Evolutionary conservation across 208 protist species (phyloP).

Genomic region (Leptomonas seymouri): DNA sequence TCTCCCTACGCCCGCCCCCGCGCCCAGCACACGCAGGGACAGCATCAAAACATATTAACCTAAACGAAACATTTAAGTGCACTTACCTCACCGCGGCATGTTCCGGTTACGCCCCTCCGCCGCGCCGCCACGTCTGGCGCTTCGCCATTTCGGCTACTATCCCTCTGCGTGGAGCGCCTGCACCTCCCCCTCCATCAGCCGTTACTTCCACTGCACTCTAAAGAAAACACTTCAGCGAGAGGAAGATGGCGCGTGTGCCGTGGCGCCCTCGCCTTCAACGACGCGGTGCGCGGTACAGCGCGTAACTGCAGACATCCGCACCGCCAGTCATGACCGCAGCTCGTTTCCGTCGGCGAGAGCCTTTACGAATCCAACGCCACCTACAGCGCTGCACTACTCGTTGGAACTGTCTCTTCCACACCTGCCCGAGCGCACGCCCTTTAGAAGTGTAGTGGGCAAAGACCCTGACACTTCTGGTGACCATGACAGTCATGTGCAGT

Average conservation of each 20-base stretch:
- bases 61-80: too few relatives aligned
- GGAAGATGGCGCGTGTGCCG: not conserved
- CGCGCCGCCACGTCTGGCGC: not conserved
- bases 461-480: not conserved
- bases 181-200: constrained; percentile 12
- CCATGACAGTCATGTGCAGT: not conserved
- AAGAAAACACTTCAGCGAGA: constrained; percentile 2
- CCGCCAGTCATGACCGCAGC: not conserved
- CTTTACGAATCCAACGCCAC: too few relatives aligned
- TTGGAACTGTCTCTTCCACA: constrained; percentile 27
- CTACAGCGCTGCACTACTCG: constrained; percentile 8
- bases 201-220: constrained; percentile 9
- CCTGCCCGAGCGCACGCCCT: constrained; percentile 15
- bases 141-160: not conserved
- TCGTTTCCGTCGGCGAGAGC: too few relatives aligned
- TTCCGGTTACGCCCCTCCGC: not conserved
- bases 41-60: too few relatives aligned
- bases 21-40: too few relatives aligned
- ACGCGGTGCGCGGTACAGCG: not conserved
- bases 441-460: not conserved
- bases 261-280: not conserved
- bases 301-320: not conserved
- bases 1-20: too few relatives aligned
- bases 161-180: constrained; percentile 4
- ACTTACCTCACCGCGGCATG: too few relatives aligned